Base-by-base conservation (phyloP, 208 protist genomes). In the Leishmania tarentolae region DNA sequence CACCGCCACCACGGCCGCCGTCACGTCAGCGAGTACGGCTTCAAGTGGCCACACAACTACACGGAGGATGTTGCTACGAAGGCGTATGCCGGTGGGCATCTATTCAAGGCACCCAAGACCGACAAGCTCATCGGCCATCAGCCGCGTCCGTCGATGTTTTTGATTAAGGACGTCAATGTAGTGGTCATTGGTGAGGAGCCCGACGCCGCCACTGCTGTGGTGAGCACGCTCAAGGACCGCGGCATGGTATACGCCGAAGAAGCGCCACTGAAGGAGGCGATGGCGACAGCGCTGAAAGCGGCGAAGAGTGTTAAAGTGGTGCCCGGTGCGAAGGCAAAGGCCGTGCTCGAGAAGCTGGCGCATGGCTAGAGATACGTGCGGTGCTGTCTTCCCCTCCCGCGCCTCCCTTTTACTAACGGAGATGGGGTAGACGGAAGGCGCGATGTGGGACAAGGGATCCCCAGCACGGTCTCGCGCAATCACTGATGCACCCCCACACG, bases 181-280 rank as follows among this genome's bases (percentile, higher is more conserved):
- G 81, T 97, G 13, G 87, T 97, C 2, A 63, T 96, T 37, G 89
- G 90, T 24, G 80, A 88, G 11, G 92, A 87, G 70, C 69, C 61
- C 24, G 86, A 86, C 68, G 89, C 90, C 15, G 83, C 84, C 7
- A 85, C 88, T 5, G 88, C 91, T 35, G 84, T 96, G 40, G 59
- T 95, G 24, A 71, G 82, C 15, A 82, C 79, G 7, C 76, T 97
- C 35, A 77, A 82, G 61, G 85, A 87, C 74, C 80, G 83, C n/a
- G 80, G 76, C 31, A 85, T 93, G 80, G 63, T 97, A 21, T 97
- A 97, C 82, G 94, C 92, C 4, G 92, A 97, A 72, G 91, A 87
- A 59, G 63, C 47, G 40, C 77, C 88, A 65, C 84, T 97, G 68
- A 85, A 81, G 75, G 77, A 86, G 72, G 89, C 88, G 5, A 44